Evolutionary conservation across 78 protist species (phyloP).

Genomic region (Creolimax fragrantissima): DNA sequence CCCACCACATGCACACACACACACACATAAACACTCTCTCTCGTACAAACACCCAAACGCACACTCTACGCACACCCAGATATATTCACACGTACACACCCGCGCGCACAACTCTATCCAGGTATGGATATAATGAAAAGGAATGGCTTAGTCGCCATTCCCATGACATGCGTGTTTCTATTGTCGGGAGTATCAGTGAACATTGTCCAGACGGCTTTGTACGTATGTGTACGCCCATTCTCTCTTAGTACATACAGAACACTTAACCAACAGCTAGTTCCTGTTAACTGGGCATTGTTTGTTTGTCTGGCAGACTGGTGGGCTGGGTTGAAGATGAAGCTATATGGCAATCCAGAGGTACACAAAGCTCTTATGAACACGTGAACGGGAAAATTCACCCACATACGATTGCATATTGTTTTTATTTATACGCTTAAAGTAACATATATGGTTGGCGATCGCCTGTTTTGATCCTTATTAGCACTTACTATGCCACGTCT

Average conservation of each 20-base stretch:
- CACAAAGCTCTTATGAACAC: not conserved
- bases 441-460: no score
- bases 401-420: no score
- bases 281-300: constrained; percentile 7
- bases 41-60: no score
- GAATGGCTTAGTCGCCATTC: not conserved
- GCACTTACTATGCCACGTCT: not conserved
- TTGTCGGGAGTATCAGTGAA: not conserved
- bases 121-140: not conserved
- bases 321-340: not conserved
- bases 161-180: not conserved
- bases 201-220: not conserved
- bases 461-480: not conserved
- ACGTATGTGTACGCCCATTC: not conserved
- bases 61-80: no score
- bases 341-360: not conserved
- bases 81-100: no score
- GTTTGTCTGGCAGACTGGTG: constrained; percentile 25
- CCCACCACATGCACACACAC: no score
- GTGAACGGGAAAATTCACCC: not conserved
- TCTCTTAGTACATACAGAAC: not conserved
- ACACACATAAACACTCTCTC: no score
- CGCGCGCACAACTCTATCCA: no score
- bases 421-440: no score
- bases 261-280: not conserved